Conservation (phyloP, 1,139 yeast genomes). For the Yamadazyma conglobata region DNA sequence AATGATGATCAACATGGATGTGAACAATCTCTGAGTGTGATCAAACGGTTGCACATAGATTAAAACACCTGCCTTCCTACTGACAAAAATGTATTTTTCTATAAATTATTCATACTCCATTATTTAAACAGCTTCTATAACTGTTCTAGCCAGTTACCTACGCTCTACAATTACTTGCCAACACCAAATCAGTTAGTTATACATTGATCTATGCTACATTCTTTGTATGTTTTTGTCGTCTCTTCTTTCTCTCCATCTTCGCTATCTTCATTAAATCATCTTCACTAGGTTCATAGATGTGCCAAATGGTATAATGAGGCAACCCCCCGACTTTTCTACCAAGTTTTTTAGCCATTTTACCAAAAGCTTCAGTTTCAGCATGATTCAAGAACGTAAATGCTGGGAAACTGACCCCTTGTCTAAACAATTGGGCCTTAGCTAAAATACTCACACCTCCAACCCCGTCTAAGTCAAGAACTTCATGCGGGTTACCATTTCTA, state of each 20-base stretch:
- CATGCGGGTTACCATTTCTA: constrained; percentile 59
- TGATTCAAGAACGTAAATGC: constrained; percentile 86
- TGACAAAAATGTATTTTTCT: constrained; percentile 21
- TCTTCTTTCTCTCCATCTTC: constrained; percentile 64
- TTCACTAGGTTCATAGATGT: constrained; percentile 84
- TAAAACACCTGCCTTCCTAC: constrained; percentile 54
- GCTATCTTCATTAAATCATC: constrained; percentile 80
- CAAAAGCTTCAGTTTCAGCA: constrained; percentile 92
- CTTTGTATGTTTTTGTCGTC: constrained; percentile 33
- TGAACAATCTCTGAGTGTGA: constrained; percentile 53
- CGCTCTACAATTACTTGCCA: too few species aligned
- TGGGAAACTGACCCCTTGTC: constrained; percentile 83
- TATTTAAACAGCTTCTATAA: too few species aligned
- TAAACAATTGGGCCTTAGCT: constrained; percentile 77
- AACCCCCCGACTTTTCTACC: constrained; percentile 81
- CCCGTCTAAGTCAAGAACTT: constrained; percentile 74
- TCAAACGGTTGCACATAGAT: constrained; percentile 42
- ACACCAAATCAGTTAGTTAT: too few species aligned
- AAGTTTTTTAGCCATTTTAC: constrained; percentile 78
- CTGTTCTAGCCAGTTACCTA: too few species aligned
- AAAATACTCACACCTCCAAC: constrained; percentile 88
- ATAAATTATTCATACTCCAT: too few species aligned
- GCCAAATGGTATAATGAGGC: constrained; percentile 90
- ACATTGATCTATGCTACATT: constrained; percentile 14
- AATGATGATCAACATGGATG: constrained; percentile 50